Conservation (phyloP, 306 rosid genomes). For the Casuarina glauca region DNA sequence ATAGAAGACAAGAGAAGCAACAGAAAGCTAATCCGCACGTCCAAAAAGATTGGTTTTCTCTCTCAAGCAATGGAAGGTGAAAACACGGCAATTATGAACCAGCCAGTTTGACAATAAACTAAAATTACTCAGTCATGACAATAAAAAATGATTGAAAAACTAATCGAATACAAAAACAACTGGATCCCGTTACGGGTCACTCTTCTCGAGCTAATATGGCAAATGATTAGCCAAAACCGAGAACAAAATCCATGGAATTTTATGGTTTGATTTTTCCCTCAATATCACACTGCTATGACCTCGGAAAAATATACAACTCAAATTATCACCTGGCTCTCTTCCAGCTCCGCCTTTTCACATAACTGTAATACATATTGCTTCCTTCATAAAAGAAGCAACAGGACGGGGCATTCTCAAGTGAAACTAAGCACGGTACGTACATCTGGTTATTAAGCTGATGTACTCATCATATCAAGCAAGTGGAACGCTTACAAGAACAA, state of each 20-base stretch:
- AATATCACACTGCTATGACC: conserved; percentile 68
- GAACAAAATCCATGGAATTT: conserved; percentile 70
- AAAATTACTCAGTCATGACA: conserved; percentile 46
- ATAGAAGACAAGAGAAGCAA: neutral
- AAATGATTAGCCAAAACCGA: conserved; percentile 40
- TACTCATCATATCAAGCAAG: conserved; percentile 26
- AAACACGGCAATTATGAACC: conserved; percentile 51
- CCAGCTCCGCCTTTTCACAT: conserved; percentile 63
- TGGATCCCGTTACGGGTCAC: conserved; percentile 57
- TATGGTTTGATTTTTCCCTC: conserved; percentile 60
- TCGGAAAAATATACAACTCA: conserved; percentile 78
- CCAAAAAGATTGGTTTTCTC: neutral
- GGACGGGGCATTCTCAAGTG: conserved; percentile 33
- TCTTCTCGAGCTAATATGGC: conserved; percentile 47
- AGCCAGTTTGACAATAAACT: conserved; percentile 46
- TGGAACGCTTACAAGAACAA: conserved; percentile 38
- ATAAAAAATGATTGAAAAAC: conserved; percentile 31
- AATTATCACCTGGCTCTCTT: conserved; percentile 47
- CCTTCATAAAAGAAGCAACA: conserved; percentile 31
- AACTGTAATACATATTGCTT: conserved; percentile 56
- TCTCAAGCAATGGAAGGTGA: conserved; percentile 9
- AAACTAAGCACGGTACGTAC: conserved; percentile 36
- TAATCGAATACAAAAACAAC: conserved; percentile 64
- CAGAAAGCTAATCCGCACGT: neutral
- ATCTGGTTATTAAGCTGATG: conserved; percentile 32